Evolutionary conservation across 768 basidiomycete genomes (phyloP), one percentile per base, ranked within the genome.

Genomic region (Lentinus brumalis): DNA sequence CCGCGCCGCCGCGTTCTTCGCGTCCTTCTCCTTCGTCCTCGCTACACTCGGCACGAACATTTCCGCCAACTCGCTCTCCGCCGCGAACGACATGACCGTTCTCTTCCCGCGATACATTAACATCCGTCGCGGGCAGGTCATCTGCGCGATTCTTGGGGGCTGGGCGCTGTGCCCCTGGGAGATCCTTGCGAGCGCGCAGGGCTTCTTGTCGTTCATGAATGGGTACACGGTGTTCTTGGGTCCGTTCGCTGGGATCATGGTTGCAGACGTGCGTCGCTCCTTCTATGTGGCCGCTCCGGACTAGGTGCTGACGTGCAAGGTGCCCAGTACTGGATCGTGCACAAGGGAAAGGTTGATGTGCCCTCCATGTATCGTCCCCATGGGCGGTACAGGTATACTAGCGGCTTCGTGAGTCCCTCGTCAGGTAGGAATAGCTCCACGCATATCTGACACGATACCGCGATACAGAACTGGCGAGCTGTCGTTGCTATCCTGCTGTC

Each of bases 131-230:
- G 94, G 94, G 1, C 78, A 79, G 65, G 74, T 91, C 61, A 76
- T 96, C 38, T 94, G 91, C 63, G 90, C 91, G 0, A 56, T 95
- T 50, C 69, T 96, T 5, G 92, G 93, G 3, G 91, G 91, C 0
- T 96, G 94, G 93, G 85, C 81, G 0, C 73, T 92, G n/a, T 86
- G 84, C 62, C 92, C 93, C 4, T 96, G 93, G 94, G 86, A 93
- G 73, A 92, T 96, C 56, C 77, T 95, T 35, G 79, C 79, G 16
- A 75, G 75, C 21, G 91, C 88, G 0, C 77, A 84, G 35, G 84
- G 84, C 1, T 92, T 93, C 74, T 70, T 93, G 67, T 77, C 78
- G 14, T 93, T 94, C 74, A 89, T 93, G 86, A 83, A 81, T 26
- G 92, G 91, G 3, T 95, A 94, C 68, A 88, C 92, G 0, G 87